Evolutionary conservation across 345 rosid genomes (phyloP), one percentile per base, ranked within the genome.

Genomic region (Combretum micranthum): DNA sequence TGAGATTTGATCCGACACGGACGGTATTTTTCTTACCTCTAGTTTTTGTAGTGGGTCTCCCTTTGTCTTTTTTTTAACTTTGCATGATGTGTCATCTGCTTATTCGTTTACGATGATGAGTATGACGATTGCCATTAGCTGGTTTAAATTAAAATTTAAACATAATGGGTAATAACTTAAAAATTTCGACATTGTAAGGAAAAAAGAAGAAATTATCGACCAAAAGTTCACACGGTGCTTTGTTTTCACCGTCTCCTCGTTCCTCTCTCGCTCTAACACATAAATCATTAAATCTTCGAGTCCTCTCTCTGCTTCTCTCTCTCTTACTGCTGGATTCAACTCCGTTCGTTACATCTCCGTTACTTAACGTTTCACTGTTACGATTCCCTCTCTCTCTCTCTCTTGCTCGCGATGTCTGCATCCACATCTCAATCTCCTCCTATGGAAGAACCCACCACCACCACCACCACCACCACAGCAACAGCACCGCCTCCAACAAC

Each of bases 351-450:
- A 23, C 58, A 39, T 42, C 15, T 17, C 20, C 2, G 16, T 43
- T 39, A 12, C 21, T 16, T 7, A 39, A 13, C 44, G 58, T 17
- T 10, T 12, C 20, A 10, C 18, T 42, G 20, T 20, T 18, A 8
- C 4, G 8, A 4, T 7, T 15, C 42, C 50, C 49, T 42, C 39
- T 20, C 43, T 55, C 13, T 23, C 6, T 8, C 48, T 61, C 50
- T 15, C 9, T n/a, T 15, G 2, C 43, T 52, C 56, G 62, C 44
- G 51, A 61, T 61, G 58, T 56, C 51, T 11, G 49, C 57, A 17
- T 53, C 65, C 16, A 9, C 56, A n/a, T 67, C 59, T 53, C 15
- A 20, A 32, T 45, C 55, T 44, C 16, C 64, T 19, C 46, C 64
- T 60, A 18, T 44, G 22, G 7, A 42, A 45, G 21, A 19, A 22